These are phyloP conservation scores for Teunomyces pallodes DNA, from an alignment of 805 yeast genomes.

Conservation along the genomic window DNA sequence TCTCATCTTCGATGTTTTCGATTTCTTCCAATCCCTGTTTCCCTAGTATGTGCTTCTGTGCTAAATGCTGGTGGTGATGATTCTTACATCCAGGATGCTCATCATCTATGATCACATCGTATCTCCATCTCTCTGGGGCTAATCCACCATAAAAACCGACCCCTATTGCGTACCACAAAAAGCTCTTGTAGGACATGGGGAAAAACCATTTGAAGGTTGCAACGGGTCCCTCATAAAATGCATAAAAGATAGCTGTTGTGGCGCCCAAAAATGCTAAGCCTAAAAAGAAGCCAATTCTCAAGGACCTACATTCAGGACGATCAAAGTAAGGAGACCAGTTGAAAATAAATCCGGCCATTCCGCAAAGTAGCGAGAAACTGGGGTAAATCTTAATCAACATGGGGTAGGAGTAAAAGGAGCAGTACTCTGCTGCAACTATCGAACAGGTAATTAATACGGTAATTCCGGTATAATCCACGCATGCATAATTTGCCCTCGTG, in stretches of 20 bases:
- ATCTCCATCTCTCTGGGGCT: conserved; percentile 85
- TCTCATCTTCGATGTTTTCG: conserved; percentile 28
- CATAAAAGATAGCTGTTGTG: conserved; percentile 57
- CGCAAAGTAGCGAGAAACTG: conserved; percentile 60
- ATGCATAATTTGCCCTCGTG: conserved; percentile 74
- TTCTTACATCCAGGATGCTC: conserved; percentile 19
- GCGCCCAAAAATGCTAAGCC: conserved; percentile 76
- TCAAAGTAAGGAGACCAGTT: conserved; percentile 95
- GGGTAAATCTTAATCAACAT: conserved; percentile 49
- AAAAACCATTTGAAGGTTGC: conserved; percentile 53
- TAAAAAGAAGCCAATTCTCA: conserved; percentile 77
- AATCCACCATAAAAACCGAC: conserved; percentile 84
- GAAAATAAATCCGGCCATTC: conserved; percentile 68
- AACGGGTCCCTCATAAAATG: conserved; percentile 52
- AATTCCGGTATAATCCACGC: conserved; percentile 94
- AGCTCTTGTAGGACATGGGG: conserved; percentile 68
- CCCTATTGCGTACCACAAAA: conserved; percentile 75
- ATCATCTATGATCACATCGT: conserved; percentile 59
- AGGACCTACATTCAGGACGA: conserved; percentile 75
- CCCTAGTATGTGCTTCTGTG: not conserved
- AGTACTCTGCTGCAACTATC: conserved; percentile 80
- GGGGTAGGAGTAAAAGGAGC: conserved; percentile 65
- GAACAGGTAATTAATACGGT: conserved; percentile 88
- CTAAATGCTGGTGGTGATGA: not conserved
- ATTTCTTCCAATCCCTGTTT: conserved; percentile 21